Evolutionary conservation across 768 basidiomycete species (phyloP).

Genomic region (Auricularia auricula-judae): DNA sequence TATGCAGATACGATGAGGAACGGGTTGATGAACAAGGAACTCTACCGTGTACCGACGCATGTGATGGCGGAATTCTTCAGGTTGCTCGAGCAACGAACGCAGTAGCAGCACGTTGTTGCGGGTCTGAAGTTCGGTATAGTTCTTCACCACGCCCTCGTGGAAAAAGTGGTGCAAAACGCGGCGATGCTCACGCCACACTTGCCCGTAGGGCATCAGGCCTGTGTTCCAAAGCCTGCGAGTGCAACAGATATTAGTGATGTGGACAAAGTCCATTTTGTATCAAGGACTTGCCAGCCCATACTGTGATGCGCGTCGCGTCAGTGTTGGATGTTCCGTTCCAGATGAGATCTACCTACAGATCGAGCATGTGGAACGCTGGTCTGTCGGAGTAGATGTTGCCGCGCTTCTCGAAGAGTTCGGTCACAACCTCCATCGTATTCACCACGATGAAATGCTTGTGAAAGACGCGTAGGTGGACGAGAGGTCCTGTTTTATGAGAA

Average conservation of each 20-base stretch:
- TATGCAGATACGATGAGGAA: conserved; percentile 9
- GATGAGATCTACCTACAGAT: no score
- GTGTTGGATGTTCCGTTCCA: not conserved
- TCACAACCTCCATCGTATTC: conserved; percentile 23
- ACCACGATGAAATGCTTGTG: conserved; percentile 23
- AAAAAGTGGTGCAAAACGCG: no score
- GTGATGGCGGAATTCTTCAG: not conserved
- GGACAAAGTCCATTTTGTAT: not conserved
- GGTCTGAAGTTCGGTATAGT: no score
- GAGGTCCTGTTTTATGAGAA: no score
- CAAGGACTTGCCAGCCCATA: not conserved
- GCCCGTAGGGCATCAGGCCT: no score
- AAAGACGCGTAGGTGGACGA: no score
- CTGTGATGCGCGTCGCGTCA: not conserved
- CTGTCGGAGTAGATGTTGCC: conserved; percentile 15
- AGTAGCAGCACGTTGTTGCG: no score
- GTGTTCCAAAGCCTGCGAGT: no score
- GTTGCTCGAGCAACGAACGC: no score
- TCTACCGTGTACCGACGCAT: not conserved
- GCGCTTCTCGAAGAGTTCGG: conserved; percentile 31
- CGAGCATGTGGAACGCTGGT: no score
- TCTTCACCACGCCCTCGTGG: no score
- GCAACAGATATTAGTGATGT: not conserved
- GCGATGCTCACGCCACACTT: no score
- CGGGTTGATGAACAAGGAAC: not conserved